Evolutionary conservation across 345 rosid genomes (phyloP), one percentile per base, ranked within the genome.

Genomic region (Rhodamnia argentea): DNA sequence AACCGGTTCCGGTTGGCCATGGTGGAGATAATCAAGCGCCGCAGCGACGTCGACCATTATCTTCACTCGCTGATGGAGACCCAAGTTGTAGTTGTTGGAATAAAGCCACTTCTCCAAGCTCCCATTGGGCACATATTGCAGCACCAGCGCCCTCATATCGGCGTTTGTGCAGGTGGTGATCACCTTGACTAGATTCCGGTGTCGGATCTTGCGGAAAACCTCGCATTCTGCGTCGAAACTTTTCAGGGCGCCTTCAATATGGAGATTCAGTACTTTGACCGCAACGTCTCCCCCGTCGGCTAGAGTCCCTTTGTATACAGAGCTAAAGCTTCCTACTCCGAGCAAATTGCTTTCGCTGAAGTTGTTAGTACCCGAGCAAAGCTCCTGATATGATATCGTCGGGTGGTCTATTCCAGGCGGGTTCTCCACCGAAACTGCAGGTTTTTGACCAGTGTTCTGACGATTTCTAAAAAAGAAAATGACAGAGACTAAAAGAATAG

Each of bases 161-260:
- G 24, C 44, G 23, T 16, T 87, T 1, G 89, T 54, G 53, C 90
- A 89, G 18, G 76, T 10, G 23, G 55, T 89, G 4, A 89, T 78
- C 26, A 87, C 44, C 82, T 82, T 89, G 8, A 89, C 86, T 18
- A 89, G 82, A 52, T 89, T 89, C 37, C 88, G 85, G 55, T 88
- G 87, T 29, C 52, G 8, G 50, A 86, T 88, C 1, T 56, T 59
- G 9, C 78, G n/a, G 62, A 87, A 5, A 2, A 52, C 53, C 22
- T 86, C 83, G 47, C 91, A 87, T 75, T 87, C 88, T 15, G 47
- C 74, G 2, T 81, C 86, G 22, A 88, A 88, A 13, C 87, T 88
- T 60, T 75, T 70, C 11, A 56, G 16, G 6, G 83, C 83, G 42
- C 86, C 86, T 22, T 83, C 57, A 10, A 27, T 12, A 52, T 85